Evolutionary conservation across 176 grass and related monocot species (phyloP).

Genomic region (Chrysopogon serrulatus): DNA sequence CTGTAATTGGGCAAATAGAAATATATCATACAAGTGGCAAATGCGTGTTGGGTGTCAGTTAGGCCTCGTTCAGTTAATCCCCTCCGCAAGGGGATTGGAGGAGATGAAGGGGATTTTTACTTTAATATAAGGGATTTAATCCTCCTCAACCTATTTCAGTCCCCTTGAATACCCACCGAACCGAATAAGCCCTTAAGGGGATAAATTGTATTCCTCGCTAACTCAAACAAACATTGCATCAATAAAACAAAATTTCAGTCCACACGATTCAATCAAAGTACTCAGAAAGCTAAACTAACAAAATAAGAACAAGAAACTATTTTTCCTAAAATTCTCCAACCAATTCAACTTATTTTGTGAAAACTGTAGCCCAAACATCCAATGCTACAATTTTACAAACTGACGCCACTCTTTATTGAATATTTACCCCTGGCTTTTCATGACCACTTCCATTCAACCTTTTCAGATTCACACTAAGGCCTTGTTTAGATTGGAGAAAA

Average conservation of each 20-base stretch:
- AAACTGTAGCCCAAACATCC: not conserved
- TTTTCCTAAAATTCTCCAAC: not conserved
- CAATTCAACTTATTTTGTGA: not conserved
- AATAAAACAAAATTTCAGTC: not conserved
- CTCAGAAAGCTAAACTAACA: not conserved
- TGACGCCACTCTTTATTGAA: not conserved
- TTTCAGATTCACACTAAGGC: not conserved
- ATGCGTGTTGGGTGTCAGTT: not conserved
- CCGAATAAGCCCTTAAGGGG: not conserved
- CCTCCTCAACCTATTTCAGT: not conserved
- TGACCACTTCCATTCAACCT: not conserved
- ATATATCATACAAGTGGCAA: not conserved
- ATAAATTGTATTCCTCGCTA: not conserved
- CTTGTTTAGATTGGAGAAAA: too few species aligned
- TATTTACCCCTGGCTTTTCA: not conserved
- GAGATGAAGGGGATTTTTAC: not conserved
- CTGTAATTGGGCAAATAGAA: conserved; percentile 36
- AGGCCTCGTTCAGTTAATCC: not conserved
- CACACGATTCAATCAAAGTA: not conserved
- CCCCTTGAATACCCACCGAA: not conserved
- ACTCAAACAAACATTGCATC: not conserved
- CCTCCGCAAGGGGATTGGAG: not conserved
- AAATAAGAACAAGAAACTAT: not conserved
- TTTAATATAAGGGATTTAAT: not conserved
- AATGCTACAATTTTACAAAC: not conserved